These are phyloP conservation scores for Colletotrichum sp. DNA, from an alignment of 2,329 filamentous ascomycete genomes.

Conservation along the genomic window DNA sequence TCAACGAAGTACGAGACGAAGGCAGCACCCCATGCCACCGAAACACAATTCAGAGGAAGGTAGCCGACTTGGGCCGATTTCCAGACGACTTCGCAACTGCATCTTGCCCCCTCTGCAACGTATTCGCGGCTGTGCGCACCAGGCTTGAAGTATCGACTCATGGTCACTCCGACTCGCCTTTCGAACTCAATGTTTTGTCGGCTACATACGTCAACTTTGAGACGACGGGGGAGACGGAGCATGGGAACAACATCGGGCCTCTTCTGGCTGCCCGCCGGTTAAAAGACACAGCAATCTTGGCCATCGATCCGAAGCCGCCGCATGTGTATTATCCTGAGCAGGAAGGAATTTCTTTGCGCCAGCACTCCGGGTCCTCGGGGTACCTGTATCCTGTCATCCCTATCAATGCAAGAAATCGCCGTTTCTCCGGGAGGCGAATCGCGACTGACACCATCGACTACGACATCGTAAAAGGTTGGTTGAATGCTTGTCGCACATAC, in stretches of 20 bases:
- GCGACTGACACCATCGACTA: not conserved
- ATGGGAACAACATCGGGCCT: not conserved
- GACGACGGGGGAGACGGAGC: not conserved
- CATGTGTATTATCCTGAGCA: not conserved
- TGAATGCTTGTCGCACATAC: not conserved
- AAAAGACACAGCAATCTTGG: not conserved
- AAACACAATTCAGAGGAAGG: not conserved
- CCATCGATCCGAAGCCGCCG: not conserved
- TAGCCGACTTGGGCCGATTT: not conserved
- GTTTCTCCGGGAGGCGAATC: not conserved
- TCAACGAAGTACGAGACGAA: not conserved
- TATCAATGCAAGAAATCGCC: not conserved
- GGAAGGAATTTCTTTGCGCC: not conserved
- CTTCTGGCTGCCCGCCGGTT: not conserved
- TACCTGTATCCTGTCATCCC: not conserved
- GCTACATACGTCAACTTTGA: not conserved
- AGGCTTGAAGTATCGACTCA: not conserved
- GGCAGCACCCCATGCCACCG: not conserved
- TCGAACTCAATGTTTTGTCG: not conserved
- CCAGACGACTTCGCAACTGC: not conserved
- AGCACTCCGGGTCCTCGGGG: not conserved
- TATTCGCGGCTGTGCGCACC: not conserved
- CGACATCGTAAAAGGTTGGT: not conserved
- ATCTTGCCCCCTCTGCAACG: not conserved
- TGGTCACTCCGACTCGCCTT: not conserved